Evolutionary conservation across 345 rosid genomes (phyloP), one percentile per base, ranked within the genome.

Genomic region (Salix exigua): DNA sequence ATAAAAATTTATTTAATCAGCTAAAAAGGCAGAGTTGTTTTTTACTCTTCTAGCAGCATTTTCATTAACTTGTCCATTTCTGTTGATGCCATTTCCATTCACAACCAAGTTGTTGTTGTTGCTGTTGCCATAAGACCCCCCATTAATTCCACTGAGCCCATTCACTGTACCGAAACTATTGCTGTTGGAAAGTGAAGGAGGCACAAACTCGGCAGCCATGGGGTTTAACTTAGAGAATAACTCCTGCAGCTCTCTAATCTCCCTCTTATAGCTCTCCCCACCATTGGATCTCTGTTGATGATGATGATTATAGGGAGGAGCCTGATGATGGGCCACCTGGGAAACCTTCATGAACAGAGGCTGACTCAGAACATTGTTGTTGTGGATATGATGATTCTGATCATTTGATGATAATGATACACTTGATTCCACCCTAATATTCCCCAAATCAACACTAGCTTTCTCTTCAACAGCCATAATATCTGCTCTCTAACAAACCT

Each of bases 381-480:
- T 58, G 62, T 58, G 62, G 11, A n/a, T 58, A 25, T 58, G 62
- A 58, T 82, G 72, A 66, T 75, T 68, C 79, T 66, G 80, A 73
- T 76, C 50, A 30, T 25, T 89, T 55, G 91, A 55, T n/a, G 61
- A 9, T 55, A 25, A 55, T 55, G 62, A 55, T 21, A 55, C 62
- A n/a, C 25, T 58, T 58, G 62, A 58, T 13, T 58, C 62, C 28
- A n/a, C 62, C 14, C 62, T 58, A 58, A 58, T n/a, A 58, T 82
- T 87, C 61, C 87, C 88, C 35, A 73, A 85, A 80, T 85, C 87
- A 5, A 85, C 85, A 78, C 92, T 97, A 78, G 90, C 94, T 89
- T 89, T 91, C 81, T 96, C 99, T 73, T 92, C 91, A 68, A 96
- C 97, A 76, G 91, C 97, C 98, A 96, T 96, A 88, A 87, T 89